Percentiles rank a stretch among this genome's conserved stretches.
phyloP scores from a whole-genome alignment of 2,329 filamentous ascomycete genomes.

The Calonectria multiphialidica region DNA sequence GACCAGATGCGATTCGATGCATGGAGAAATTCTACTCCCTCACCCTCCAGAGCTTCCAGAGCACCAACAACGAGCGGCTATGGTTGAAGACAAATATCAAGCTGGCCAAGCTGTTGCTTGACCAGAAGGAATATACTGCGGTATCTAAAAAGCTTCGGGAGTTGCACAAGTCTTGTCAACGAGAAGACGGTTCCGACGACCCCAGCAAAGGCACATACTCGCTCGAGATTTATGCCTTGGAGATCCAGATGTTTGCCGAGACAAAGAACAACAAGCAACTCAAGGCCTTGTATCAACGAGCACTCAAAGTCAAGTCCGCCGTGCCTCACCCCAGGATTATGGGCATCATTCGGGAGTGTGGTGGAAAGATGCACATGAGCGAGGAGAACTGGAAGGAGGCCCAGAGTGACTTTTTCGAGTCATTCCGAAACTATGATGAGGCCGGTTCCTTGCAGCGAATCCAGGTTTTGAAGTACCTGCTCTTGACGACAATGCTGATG shows the following conservation, averaged over 20 bases:
- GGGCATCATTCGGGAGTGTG: constrained; percentile 98
- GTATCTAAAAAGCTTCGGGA: constrained; percentile 88
- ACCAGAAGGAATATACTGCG: constrained; percentile 87
- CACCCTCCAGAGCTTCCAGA: constrained; percentile 95
- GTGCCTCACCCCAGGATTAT: constrained; percentile 99
- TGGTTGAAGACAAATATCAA: constrained; percentile 99
- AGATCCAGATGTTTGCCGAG: constrained; percentile 99
- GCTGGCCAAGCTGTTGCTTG: constrained; percentile 89
- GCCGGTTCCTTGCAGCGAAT: constrained; percentile 96
- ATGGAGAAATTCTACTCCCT: constrained; percentile 97
- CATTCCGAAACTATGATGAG: constrained; percentile 98
- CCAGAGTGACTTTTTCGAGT: constrained; percentile 98
- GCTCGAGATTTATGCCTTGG: constrained; percentile 93
- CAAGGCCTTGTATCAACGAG: constrained; percentile 91
- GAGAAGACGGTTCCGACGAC: constrained; percentile 88
- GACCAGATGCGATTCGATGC: constrained; percentile 76
- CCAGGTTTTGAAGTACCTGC: constrained; percentile 96
- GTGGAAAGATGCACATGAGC: constrained; percentile 99
- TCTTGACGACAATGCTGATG: constrained; percentile 98
- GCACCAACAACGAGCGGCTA: constrained; percentile 94
- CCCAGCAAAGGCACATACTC: constrained; percentile 97
- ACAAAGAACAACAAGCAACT: constrained; percentile 98
- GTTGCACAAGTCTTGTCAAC: constrained; percentile 89
- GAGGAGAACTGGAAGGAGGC: constrained; percentile 99
- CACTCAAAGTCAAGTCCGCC: constrained; percentile 92